Evolutionary conservation across 805 yeast species (phyloP).

Genomic region (Barnettozyma pratensis): DNA sequence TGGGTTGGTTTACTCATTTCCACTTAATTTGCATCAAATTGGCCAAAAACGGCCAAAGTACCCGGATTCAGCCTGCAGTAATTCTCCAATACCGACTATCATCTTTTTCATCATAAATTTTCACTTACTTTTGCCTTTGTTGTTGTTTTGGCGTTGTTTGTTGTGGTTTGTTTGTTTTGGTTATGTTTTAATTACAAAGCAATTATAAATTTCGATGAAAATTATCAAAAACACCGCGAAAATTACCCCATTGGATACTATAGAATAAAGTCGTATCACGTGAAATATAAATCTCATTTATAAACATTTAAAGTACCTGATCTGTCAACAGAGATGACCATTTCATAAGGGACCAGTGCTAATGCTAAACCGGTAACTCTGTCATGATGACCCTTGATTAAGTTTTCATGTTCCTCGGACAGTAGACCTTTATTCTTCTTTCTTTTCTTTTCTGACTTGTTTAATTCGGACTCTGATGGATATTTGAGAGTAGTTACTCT

Average conservation of each 20-base stretch:
- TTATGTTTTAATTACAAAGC: conserved; percentile 3
- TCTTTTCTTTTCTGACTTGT: conserved; percentile 13
- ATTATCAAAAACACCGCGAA: background rate
- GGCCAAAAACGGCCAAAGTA: no score
- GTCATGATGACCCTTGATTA: conserved; percentile 45
- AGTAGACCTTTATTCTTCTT: conserved; percentile 31
- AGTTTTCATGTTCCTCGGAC: conserved; percentile 38
- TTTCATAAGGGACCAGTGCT: conserved; percentile 45
- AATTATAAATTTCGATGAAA: conserved; percentile 1
- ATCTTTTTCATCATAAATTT: no score
- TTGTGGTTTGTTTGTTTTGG: conserved; percentile 5
- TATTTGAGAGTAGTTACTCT: conserved; percentile 36
- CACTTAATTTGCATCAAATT: no score
- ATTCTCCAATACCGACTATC: no score
- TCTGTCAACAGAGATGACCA: conserved; percentile 63
- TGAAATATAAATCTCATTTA: conserved; percentile 24
- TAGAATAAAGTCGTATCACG: background rate
- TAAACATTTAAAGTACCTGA: conserved; percentile 62
- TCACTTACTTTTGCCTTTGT: no score
- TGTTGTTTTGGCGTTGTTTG: background rate
- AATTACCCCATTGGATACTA: background rate
- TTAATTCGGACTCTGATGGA: conserved; percentile 9
- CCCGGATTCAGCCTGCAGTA: no score
- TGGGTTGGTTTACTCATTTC: background rate
- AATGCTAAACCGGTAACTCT: conserved; percentile 43